A percentile compares a stretch with the other conserved stretches of the same genome.
phyloP scores from a whole-genome alignment of 192 early-diverging fungal species.

The Coemansia sp. region DNA sequence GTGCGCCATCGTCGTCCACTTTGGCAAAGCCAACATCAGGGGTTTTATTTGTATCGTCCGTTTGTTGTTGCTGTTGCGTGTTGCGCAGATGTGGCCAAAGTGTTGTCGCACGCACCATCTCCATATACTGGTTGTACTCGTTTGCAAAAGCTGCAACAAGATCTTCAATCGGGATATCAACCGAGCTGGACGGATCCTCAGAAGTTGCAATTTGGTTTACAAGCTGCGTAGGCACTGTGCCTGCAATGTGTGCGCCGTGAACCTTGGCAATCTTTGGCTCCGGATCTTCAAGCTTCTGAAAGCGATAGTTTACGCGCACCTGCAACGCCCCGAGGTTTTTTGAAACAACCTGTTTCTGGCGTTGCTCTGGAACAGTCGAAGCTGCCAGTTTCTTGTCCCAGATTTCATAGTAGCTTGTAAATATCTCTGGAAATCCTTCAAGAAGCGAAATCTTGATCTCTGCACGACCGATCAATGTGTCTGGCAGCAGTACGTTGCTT shows the following conservation, averaged over 20 bases:
- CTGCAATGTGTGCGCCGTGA: constrained; percentile 35
- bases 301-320: constrained; percentile 64
- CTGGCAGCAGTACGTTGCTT: constrained; percentile 58
- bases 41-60: not conserved
- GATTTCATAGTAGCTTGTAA: constrained; percentile 73
- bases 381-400: constrained; percentile 68
- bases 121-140: constrained; percentile 38
- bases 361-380: constrained; percentile 60
- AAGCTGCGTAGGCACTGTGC: constrained; percentile 35
- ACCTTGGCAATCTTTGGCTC: constrained; percentile 39
- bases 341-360: constrained; percentile 53
- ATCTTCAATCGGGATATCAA: constrained; percentile 38
- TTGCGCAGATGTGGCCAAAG: constrained; percentile 24
- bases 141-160: constrained; percentile 46
- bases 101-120: constrained; percentile 27
- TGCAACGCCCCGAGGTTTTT: constrained; percentile 69
- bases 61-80: constrained; percentile 4
- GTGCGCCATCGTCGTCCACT: constrained; percentile 36
- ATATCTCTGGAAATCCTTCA: constrained; percentile 63
- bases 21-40: constrained; percentile 29
- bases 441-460: constrained; percentile 63
- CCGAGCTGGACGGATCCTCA: constrained; percentile 11
- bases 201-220: constrained; percentile 15
- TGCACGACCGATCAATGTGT: constrained; percentile 63
- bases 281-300: constrained; percentile 54